Evolutionary conservation across 805 yeast species (phyloP), one percentile per base, ranked within the genome.

Genomic region (Candida broadrunensis): DNA sequence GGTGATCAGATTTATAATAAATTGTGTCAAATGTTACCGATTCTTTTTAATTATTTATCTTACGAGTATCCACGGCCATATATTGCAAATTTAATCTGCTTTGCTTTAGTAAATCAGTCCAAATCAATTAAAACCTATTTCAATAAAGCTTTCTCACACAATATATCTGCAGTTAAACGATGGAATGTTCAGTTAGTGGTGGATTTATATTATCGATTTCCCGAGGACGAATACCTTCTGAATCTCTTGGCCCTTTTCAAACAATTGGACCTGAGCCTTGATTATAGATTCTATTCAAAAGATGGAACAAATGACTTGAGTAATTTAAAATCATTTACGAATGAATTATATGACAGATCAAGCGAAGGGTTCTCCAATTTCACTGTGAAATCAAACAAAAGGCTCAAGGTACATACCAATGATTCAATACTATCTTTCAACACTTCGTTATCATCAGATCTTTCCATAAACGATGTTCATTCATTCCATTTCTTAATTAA

Each of bases 121-220:
- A 43, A 37, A 14, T 30, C 41, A 3, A 12, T 44, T 15, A 42
- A 40, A 20, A 47, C 49, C 17, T 45, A 37, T 16, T 38, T 26
- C 14, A 49, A 45, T 23, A 37, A 36, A 23, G 41, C 40, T 4
- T 32, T 45, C 14, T 34, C 40, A 8, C 46, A 45, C 25, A 38
- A 29, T 1, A 25, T 35, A 7, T 29, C 39, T 5, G 14, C 51
- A 1, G 43, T 54, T 19, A 51, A 52, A 36, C 43, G 49, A 8
- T 65, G 70, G 70, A 65, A 65, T 21, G 51, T 63, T 13, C 54
- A 58, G 36, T 41, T 52, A 15, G 60, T 58, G 8, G 55, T 56
- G 1, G 66, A 60, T 24, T 50, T 65, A 32, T 51, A 43, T 35
- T 30, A 36, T 2, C 57, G 56, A 34, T 65, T 65, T 41, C 72